A percentile compares a stretch with the other conserved stretches of the same genome.
Conservation (phyloP, 1,139 yeast species). For the Williopsis jadinii region DNA sequence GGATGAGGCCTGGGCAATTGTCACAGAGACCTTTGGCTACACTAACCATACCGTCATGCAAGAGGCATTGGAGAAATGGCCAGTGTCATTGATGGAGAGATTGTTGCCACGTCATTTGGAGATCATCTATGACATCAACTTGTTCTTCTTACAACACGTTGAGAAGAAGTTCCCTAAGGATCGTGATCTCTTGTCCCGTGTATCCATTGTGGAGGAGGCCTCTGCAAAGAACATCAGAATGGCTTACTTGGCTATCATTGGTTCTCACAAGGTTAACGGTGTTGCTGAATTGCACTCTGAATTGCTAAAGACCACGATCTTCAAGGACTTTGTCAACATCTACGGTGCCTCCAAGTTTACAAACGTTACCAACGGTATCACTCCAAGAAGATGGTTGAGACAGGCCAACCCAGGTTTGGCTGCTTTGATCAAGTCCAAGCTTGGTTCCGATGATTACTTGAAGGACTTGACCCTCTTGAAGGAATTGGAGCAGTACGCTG, state of each 20-base stretch:
- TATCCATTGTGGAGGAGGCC: conserved; percentile 81
- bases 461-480: conserved; percentile 65
- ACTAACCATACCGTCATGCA: conserved; percentile 94
- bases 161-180: conserved; percentile 70
- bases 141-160: conserved; percentile 69
- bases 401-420: conserved; percentile 87
- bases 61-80: conserved; percentile 96
- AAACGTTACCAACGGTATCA: conserved; percentile 91
- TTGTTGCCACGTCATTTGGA: conserved; percentile 89
- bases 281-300: conserved; percentile 95
- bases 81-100: conserved; percentile 69
- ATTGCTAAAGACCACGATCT: conserved; percentile 80
- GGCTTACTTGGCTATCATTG: conserved; percentile 89
- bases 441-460: conserved; percentile 66
- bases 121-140: conserved; percentile 81
- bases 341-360: conserved; percentile 80
- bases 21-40: conserved; percentile 76
- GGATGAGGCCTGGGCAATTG: conserved; percentile 84
- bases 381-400: conserved; percentile 94
- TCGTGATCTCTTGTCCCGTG: conserved; percentile 51
- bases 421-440: conserved; percentile 59
- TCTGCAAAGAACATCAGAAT: conserved; percentile 77
- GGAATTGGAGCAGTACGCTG: conserved; percentile 56
- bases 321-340: conserved; percentile 79
- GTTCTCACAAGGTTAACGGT: conserved; percentile 91